These are phyloP conservation scores for Falciphora oryzae DNA, from an alignment of 2,329 filamentous ascomycete genomes.

Conservation along the genomic window DNA sequence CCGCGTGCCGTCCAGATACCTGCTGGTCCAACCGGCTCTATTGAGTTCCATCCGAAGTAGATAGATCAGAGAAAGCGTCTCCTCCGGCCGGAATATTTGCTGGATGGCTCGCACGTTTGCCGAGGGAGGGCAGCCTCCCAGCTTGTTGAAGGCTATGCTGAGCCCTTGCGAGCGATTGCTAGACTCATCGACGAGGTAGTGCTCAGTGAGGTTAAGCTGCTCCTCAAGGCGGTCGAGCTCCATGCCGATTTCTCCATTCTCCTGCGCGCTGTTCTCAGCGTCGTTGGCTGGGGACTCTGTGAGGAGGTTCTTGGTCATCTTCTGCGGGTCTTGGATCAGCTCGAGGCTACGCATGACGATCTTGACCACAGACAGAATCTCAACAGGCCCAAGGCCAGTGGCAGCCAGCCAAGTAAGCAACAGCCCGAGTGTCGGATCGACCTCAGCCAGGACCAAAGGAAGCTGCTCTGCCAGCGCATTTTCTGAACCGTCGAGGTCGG, in stretches of 20 bases:
- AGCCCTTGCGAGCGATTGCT: conserved; percentile 58
- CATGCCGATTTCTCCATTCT: conserved; percentile 36
- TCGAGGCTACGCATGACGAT: conserved; percentile 65
- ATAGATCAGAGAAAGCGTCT: conserved; percentile 66
- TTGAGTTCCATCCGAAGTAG: conserved; percentile 68
- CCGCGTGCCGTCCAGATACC: conserved; percentile 57
- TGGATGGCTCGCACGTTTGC: conserved; percentile 60
- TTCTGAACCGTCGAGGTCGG: conserved; percentile 36
- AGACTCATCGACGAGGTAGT: conserved; percentile 59
- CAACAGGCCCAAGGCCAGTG: conserved; percentile 58
- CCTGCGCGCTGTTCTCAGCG: conserved; percentile 20
- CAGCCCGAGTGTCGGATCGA: conserved; percentile 64
- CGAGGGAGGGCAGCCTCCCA: conserved; percentile 58
- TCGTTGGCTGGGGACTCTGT: conserved; percentile 28
- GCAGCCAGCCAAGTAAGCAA: conserved; percentile 60
- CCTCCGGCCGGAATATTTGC: conserved; percentile 56
- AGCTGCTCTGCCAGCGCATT: conserved; percentile 54
- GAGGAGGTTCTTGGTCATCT: conserved; percentile 24
- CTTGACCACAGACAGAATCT: conserved; percentile 61
- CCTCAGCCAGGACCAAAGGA: conserved; percentile 53
- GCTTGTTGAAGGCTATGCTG: conserved; percentile 62
- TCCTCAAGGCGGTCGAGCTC: conserved; percentile 56
- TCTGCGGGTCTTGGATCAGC: conserved; percentile 40
- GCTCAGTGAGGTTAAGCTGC: conserved; percentile 63
- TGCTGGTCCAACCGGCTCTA: conserved; percentile 69